Evolutionary conservation across 1,284 basidiomycete species (phyloP).

Genomic region (Boletus nobilissimus): DNA sequence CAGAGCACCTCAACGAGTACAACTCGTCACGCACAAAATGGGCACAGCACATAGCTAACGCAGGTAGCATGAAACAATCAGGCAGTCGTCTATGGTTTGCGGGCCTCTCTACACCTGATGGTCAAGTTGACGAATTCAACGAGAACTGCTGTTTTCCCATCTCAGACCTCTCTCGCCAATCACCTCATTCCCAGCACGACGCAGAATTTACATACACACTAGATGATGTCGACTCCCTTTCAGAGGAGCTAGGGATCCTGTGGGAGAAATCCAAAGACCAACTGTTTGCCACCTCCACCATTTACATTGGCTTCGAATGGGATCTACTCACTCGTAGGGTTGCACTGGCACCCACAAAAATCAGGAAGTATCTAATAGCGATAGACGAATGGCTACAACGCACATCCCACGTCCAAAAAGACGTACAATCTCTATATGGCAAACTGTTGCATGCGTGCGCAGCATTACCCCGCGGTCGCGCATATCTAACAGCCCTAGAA

Average conservation of each 20-base stretch:
- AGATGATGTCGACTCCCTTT: neutral
- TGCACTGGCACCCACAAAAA: neutral
- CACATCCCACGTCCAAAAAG: neutral
- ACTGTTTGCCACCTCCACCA: neutral
- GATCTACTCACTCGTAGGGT: neutral
- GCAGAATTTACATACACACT: neutral
- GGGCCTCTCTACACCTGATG: neutral
- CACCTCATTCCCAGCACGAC: neutral
- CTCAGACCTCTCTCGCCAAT: neutral
- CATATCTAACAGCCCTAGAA: constrained; percentile 13
- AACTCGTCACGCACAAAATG: neutral
- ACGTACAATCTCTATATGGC: constrained; percentile 21
- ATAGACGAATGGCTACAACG: constrained; percentile 10
- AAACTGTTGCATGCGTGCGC: constrained; percentile 18
- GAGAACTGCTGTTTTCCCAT: neutral
- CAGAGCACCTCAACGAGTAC: neutral
- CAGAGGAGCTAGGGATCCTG: neutral
- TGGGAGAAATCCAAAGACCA: constrained; percentile 11
- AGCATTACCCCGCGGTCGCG: neutral
- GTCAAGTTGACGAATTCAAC: neutral
- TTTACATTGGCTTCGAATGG: constrained; percentile 20
- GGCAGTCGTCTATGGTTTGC: neutral
- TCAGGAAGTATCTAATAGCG: neutral
- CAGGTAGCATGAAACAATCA: neutral
- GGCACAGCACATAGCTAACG: neutral